Evolutionary conservation across 148 eudicot species (phyloP), one percentile per base, ranked within the genome.

Genomic region (Persicaria tinctoria): DNA sequence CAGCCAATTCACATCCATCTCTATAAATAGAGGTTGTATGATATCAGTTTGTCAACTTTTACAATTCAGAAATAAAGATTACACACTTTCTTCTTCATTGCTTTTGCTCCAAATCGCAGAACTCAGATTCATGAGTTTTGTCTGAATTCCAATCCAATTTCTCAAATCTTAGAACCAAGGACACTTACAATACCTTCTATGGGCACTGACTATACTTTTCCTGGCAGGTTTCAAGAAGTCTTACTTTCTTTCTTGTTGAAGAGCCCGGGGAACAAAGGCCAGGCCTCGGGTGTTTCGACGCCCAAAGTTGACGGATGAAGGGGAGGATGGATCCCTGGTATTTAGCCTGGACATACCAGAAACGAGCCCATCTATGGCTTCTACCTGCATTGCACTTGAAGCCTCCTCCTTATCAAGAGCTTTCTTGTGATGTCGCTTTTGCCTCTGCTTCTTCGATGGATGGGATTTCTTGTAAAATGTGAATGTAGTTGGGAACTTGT

Each of bases 271-370:
- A 75, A 86, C 92, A 80, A 91, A 89, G n/a, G 87, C 12, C 64
- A 94, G 50, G 70, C 97, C 97, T 64, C 93, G 96, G 74, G 71
- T 79, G 57, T 85, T 85, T 53, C 87, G 91, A 54, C 84, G 90
- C 51, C 98, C 98, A 82, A 94, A 94, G 84, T 97, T 94, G 84
- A 94, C 72, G 74, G 91, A 79, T 8, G 98, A 80, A 46, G 96
- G 97, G 46, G 87, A 78, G 45, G 86, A 78, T 46, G 86, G 74
- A 66, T 91, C 90, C 3, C 87, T 80, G 12, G 97, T 91, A 73
- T 83, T 87, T 72, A 91, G 76, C 72, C 74, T 90, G 10, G 97
- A 91, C 53, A 94, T 90, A 23, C 90, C 96, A 62, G 93, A 90
- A 80, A 89, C 86, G 64, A 94, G 90, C 60, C 80, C 85, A 23